Conservation (phyloP, 805 yeast species). For the Ogataea pini region DNA sequence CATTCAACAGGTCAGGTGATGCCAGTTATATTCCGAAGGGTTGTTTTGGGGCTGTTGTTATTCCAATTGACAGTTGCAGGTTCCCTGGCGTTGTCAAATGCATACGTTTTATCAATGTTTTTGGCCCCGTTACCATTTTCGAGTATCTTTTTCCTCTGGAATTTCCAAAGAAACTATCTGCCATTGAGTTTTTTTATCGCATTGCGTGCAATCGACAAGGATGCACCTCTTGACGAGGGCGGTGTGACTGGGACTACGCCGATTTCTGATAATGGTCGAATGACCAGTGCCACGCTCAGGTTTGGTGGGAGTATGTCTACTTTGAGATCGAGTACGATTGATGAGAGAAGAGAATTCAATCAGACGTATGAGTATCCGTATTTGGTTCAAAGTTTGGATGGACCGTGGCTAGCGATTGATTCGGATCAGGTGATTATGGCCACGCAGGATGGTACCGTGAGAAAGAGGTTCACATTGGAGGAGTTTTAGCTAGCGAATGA, state of each 20-base stretch:
- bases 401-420: conserved; percentile 80
- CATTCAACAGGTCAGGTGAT: conserved; percentile 97
- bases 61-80: conserved; percentile 95
- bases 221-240: conserved; percentile 8
- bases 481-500: conserved; percentile 22
- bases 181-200: conserved; percentile 89
- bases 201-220: conserved; percentile 60
- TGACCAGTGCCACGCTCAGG: background rate
- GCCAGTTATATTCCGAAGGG: conserved; percentile 85
- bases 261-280: background rate
- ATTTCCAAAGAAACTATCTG: conserved; percentile 75
- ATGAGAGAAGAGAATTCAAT: conserved; percentile 72
- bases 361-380: conserved; percentile 79
- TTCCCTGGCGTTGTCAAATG: conserved; percentile 72
- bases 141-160: conserved; percentile 68
- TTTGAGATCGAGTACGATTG: conserved; percentile 55
- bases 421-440: conserved; percentile 54
- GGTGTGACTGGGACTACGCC: background rate
- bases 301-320: conserved; percentile 17
- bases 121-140: conserved; percentile 75
- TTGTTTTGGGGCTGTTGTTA: conserved; percentile 74
- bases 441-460: conserved; percentile 37
- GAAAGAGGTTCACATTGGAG: conserved; percentile 31
- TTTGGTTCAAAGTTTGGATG: conserved; percentile 68
- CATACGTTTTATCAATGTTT: conserved; percentile 70